Evolutionary conservation across 495 filamentous ascomycete species (phyloP), one percentile per base, ranked within the genome.

Genomic region (Chaetomium tenue): DNA sequence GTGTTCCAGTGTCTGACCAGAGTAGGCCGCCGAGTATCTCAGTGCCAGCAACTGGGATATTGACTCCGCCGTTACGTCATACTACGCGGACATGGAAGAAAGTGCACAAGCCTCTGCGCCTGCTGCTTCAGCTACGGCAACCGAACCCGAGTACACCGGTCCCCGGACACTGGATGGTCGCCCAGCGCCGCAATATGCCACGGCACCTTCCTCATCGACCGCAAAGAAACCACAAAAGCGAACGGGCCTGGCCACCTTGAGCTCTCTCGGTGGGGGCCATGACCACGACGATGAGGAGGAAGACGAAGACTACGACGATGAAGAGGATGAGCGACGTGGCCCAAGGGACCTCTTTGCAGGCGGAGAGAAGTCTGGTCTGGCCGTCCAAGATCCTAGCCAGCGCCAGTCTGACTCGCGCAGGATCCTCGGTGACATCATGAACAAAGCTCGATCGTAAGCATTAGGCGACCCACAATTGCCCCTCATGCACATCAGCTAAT

Each of bases 311-410:
- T 83, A 87, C 30, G 84, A 86, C 20, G 83, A 87, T 5, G 78
- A 82, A 37, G 82, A 86, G 5, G 82, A 88, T 48, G 85, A 87
- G 39, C 84, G 84, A 6, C 78, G 86, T 26, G 80, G 82, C 40
- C 85, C 88, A 8, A 86, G 91, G 61, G 91, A 97, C 73, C 83
- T 97, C 55, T 98, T 95, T 74, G 89, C 94, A 9, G 94, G 94
- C 58, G 94, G 94, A 52, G 94, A 97, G 80, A 98, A 98, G 78
- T 97, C 93, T 25, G 95, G 93, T 7, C 77, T 98, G 33, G 95
- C 94, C 3, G 92, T 98, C 60, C 91, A 97, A 73, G 93, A 98
- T 72, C 94, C 94, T 0, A 76, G 70, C 47, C 73, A 79, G 66
- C 77, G 79, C 20, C 71, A 74, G 25, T 76, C 74, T 30, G 89